Conservation (phyloP, 1,284 basidiomycete genomes). For the Neolentinus lepideus region DNA sequence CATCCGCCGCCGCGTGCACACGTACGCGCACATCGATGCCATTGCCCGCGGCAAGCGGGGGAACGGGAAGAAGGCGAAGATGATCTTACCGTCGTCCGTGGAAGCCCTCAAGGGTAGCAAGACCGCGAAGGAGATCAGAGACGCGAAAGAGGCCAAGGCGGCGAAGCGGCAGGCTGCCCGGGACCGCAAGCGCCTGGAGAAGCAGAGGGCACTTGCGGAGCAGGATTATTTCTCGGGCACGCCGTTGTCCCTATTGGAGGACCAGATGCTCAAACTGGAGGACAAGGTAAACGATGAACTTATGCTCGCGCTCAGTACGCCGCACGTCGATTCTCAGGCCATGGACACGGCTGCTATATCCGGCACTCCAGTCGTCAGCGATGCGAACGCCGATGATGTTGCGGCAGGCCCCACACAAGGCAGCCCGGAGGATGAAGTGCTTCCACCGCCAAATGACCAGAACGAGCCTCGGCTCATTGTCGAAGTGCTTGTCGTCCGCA, state of each 20-base stretch:
- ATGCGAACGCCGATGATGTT: slow-evolving; percentile 5
- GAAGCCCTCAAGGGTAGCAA: background rate
- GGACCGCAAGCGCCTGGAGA: slow-evolving; percentile 39
- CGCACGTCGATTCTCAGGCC: background rate
- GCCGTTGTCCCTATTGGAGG: slow-evolving; percentile 1
- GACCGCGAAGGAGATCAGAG: slow-evolving; percentile 7
- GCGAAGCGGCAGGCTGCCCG: slow-evolving; percentile 37
- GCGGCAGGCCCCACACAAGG: background rate
- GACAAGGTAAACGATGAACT: background rate
- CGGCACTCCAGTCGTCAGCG: slow-evolving; percentile 21
- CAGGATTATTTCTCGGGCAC: background rate
- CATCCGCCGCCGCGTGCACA: slow-evolving; percentile 33
- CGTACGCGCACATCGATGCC: background rate
- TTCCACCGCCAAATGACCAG: slow-evolving; percentile 11
- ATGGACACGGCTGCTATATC: background rate
- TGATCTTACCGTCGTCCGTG: background rate
- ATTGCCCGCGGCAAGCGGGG: background rate
- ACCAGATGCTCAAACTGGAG: background rate
- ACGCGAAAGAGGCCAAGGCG: slow-evolving; percentile 24
- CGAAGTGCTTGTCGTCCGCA: slow-evolving; percentile 71
- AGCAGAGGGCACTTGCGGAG: slow-evolving; percentile 21
- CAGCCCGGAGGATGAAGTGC: slow-evolving; percentile 1
- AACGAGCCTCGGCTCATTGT: slow-evolving; percentile 54
- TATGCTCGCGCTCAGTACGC: background rate
- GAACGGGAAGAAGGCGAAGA: slow-evolving; percentile 1